Evolutionary conservation across 192 early-diverging fungal species (phyloP), one percentile per base, ranked within the genome.

Genomic region (Chytriomyces hyalinus): DNA sequence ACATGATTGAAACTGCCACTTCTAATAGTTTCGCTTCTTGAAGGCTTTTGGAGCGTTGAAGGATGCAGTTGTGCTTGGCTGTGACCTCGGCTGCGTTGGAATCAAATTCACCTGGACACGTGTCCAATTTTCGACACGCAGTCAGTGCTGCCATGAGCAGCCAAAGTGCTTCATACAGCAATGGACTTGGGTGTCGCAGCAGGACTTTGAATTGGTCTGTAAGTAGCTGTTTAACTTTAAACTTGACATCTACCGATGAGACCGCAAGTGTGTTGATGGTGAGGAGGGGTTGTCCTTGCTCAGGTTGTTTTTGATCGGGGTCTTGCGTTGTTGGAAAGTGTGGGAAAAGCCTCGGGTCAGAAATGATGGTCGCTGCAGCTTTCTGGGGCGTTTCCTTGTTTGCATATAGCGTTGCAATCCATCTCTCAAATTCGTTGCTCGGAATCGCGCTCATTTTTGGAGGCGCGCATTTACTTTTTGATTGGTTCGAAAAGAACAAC

Each of bases 101-200:
- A 65, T 48, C 59, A 64, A 65, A 36, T 36, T 36, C 36, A 4
- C 36, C 36, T 36, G 36, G 36, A 4, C 36, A 36, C 36, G 36
- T 36, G 36, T 4, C 36, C 36, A 36, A 36, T 36, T 36, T 36
- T 36, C 4, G 36, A 36, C 36, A 36, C 4, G 36, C 36, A 36
- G 36, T 36, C 36, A 36, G 36, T 5, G 75, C 22, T 28, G 75
- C 75, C 11, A 68, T 8, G 15, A 76, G 20, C 5, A 65, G 10
- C 75, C 75, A 76, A 26, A 76, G 36, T 6, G 75, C 75, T 53
- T 76, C 75, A 26, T 53, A 68, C 20, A 76, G n/a, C 8, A 68
- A n/a, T 6, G 75, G 65, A 48, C 49, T 59, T 48, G 75, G 44
- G 2, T 10, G 22, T 13, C 75, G 75, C 46, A 76, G 44, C 15